Percentiles rank a stretch among this genome's conserved stretches.
Conservation (phyloP, 495 filamentous ascomycete genomes). For the Lophiostoma macrostomum region DNA sequence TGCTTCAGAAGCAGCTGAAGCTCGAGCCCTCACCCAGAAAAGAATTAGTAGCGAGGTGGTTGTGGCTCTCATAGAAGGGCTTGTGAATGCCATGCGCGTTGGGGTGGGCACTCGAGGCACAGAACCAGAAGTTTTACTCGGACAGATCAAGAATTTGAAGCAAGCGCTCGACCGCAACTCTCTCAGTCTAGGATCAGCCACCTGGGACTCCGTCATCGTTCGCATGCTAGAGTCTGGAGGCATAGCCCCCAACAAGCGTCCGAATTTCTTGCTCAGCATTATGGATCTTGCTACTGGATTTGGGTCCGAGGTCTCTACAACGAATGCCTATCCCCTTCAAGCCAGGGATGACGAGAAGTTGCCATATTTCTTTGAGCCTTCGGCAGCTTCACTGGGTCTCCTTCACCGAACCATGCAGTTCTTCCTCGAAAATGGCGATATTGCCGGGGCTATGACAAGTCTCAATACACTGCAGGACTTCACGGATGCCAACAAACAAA, state of each 20-base stretch:
- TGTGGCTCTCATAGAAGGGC: constrained; percentile 50
- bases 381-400: constrained; percentile 36
- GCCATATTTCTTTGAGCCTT: constrained; percentile 39
- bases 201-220: constrained; percentile 50
- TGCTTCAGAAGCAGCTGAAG: constrained; percentile 3
- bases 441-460: constrained; percentile 30
- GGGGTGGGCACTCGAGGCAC: constrained; percentile 37
- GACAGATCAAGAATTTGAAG: constrained; percentile 37
- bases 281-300: constrained; percentile 40
- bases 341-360: not conserved
- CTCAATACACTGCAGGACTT: constrained; percentile 34
- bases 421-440: constrained; percentile 32
- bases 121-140: constrained; percentile 15
- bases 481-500: constrained; percentile 40
- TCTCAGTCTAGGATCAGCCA: constrained; percentile 38
- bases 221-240: constrained; percentile 52
- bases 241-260: constrained; percentile 42
- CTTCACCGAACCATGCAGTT: constrained; percentile 36
- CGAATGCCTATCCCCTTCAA: constrained; percentile 18
- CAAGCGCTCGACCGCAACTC: constrained; percentile 37
- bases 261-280: constrained; percentile 43
- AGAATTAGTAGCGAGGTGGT: constrained; percentile 61
- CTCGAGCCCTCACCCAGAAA: constrained; percentile 31
- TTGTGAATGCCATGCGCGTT: constrained; percentile 44
- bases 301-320: constrained; percentile 33